Evolutionary conservation across 768 basidiomycete genomes (phyloP).

Genomic region (Pleurotus tuber-regium): DNA sequence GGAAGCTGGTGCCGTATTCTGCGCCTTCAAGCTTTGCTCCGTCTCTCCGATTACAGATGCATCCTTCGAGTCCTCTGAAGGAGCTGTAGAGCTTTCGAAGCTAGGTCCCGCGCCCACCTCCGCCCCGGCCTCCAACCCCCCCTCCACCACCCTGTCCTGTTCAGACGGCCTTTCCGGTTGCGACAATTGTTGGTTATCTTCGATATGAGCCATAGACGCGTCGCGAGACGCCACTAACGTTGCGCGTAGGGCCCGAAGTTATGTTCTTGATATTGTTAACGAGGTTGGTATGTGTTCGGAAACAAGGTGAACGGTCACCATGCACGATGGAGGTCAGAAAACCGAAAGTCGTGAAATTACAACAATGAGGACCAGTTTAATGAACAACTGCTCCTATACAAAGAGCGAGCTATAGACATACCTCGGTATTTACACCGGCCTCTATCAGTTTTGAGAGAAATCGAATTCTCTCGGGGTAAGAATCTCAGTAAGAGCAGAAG

Average conservation of each 20-base stretch:
- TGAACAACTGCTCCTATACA: background rate
- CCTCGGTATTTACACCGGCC: background rate
- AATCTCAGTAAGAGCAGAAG: background rate
- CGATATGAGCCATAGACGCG: slow-evolving; percentile 82
- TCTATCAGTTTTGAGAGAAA: background rate
- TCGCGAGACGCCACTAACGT: slow-evolving; percentile 56
- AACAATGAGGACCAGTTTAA: background rate
- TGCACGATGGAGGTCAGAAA: no score
- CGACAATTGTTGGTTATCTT: slow-evolving; percentile 42
- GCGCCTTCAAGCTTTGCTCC: background rate
- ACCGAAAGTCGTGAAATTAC: no score
- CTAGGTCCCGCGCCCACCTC: slow-evolving; percentile 16
- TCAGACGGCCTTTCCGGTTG: slow-evolving; percentile 26
- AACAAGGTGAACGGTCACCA: slow-evolving; percentile 13
- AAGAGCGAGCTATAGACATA: no score
- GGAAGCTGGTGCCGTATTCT: slow-evolving; percentile 11
- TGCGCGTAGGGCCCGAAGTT: slow-evolving; percentile 16
- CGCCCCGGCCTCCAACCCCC: slow-evolving; percentile 25
- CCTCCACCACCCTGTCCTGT: slow-evolving; percentile 38
- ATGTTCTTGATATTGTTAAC: slow-evolving; percentile 15
- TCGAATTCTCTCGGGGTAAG: background rate
- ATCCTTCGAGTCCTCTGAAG: background rate
- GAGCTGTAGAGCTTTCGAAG: background rate
- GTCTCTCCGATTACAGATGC: background rate
- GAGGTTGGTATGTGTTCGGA: background rate